Base-by-base conservation (phyloP, 179 eudicot species). In the Silene vulgaris region DNA sequence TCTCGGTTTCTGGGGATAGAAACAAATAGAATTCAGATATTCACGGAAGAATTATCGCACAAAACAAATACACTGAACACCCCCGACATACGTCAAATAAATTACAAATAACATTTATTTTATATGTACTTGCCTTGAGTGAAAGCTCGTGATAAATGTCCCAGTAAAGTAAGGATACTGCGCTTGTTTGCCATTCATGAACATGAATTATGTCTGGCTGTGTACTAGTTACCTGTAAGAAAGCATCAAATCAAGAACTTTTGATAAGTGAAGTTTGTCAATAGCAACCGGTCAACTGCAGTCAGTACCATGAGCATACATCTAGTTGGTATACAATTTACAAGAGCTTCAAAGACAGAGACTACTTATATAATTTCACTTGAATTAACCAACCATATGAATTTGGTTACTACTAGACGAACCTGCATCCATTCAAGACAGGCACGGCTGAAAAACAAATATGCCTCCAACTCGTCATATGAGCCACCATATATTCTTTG, bases 341-440 rank as follows among this genome's bases (percentile, higher is more conserved):
- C 7, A 57, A 1, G 2, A 69, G 26, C 5, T 66, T 16, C 50
- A 43, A 23, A 54, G 72, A 62, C 56, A 19, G 37, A 21, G 71
- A 67, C 5, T 60, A 67, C 5, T 60, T 3, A 30, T 61, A 35
- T 16, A 40, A 52, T 52, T 16, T 32, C 28, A 69, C 16, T 76
- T 1, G 50, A 16, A 48, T 26, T 17, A n/a, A 29, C n/a, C 43
- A 62, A 45, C 13, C 19, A 45, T 61, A 23, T 35, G 45, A 54
- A 79, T 28, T 32, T n/a, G 16, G n/a, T n/a, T n/a, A 30, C 48
- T 37, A 74, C 2, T 63, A 62, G 35, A 77, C 86, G 74, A 69
- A 91, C 96, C 97, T 92, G 97, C 93, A 90, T 86, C 91, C 91
- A 90, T 76, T 92, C 97, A 54, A 92, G 96, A 87, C 97, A 89